These are phyloP conservation scores for Termitomyces sp. DNA, from an alignment of 768 basidiomycete species.

Conservation along the genomic window DNA sequence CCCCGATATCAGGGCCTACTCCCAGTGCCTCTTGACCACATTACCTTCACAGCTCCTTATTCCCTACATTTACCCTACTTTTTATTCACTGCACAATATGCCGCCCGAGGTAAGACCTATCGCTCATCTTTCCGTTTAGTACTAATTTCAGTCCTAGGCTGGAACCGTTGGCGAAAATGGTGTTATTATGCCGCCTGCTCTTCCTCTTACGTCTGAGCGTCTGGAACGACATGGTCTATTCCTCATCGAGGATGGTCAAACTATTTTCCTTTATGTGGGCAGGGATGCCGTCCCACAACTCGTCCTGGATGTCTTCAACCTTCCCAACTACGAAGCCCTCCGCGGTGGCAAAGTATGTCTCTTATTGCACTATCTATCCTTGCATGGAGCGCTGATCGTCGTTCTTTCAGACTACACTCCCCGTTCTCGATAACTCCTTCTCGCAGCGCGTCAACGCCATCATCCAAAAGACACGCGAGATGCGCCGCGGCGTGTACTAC, in stretches of 20 bases:
- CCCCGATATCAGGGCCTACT: slow-evolving; percentile 92
- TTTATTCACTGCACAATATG: slow-evolving; percentile 98
- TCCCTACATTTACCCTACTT: slow-evolving; percentile 91
- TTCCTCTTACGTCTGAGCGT: slow-evolving; percentile 92
- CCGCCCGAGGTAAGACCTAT: slow-evolving; percentile 62
- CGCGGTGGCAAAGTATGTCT: slow-evolving; percentile 84
- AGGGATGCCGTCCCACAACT: slow-evolving; percentile 96
- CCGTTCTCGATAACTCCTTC: slow-evolving; percentile 87
- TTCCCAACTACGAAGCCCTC: slow-evolving; percentile 82
- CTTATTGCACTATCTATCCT: not conserved
- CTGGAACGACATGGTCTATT: slow-evolving; percentile 93
- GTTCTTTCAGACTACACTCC: slow-evolving; percentile 69
- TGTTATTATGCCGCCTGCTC: slow-evolving; percentile 78
- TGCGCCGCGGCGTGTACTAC: slow-evolving; percentile 88
- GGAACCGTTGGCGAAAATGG: slow-evolving; percentile 90
- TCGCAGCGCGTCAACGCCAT: slow-evolving; percentile 94
- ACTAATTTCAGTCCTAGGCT: slow-evolving; percentile 41
- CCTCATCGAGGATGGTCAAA: slow-evolving; percentile 96
- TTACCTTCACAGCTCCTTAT: slow-evolving; percentile 87
- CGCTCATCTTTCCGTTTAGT: not conserved
- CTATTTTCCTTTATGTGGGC: slow-evolving; percentile 98
- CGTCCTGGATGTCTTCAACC: slow-evolving; percentile 88
- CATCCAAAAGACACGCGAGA: slow-evolving; percentile 90
- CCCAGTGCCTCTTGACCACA: slow-evolving; percentile 87
- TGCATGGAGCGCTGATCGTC: not conserved